Percentiles rank a stretch among this genome's conserved stretches.
Conservation (phyloP, 371 early-diverging fungal genomes). For the Thermomucor indicae-seudaticae region DNA sequence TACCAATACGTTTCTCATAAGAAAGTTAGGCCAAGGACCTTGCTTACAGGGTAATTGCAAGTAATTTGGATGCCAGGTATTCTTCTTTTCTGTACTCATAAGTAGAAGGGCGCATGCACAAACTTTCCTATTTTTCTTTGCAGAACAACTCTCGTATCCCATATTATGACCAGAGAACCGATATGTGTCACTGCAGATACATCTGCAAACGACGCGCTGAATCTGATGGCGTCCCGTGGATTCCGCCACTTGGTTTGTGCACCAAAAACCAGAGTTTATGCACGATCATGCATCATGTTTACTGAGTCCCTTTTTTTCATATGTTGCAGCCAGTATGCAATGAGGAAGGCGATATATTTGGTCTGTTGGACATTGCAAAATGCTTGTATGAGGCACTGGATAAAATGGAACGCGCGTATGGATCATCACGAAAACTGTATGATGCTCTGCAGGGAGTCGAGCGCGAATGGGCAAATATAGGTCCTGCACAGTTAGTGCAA, state of each 20-base stretch:
- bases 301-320: slow-evolving; percentile 1
- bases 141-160: slow-evolving; percentile 57
- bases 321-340: slow-evolving; percentile 62
- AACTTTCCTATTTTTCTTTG: no score
- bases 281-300: slow-evolving; percentile 2
- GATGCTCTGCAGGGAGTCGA: slow-evolving; percentile 89
- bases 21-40: slow-evolving; percentile 32
- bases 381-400: slow-evolving; percentile 90
- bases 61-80: slow-evolving; percentile 21
- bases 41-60: slow-evolving; percentile 24
- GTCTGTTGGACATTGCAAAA: slow-evolving; percentile 91
- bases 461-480: slow-evolving; percentile 64
- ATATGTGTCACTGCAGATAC: slow-evolving; percentile 82
- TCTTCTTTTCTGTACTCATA: background rate
- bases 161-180: slow-evolving; percentile 91
- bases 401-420: slow-evolving; percentile 86
- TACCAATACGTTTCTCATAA: slow-evolving; percentile 1
- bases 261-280: background rate
- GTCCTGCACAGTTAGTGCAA: slow-evolving; percentile 21
- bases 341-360: slow-evolving; percentile 84
- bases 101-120: no score
- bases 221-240: slow-evolving; percentile 89
- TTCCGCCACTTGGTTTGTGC: slow-evolving; percentile 85
- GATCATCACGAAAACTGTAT: slow-evolving; percentile 73
- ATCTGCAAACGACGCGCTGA: slow-evolving; percentile 86